These are phyloP conservation scores for Lagerstroemia speciosa DNA, from an alignment of 345 rosid species.

Conservation along the genomic window DNA sequence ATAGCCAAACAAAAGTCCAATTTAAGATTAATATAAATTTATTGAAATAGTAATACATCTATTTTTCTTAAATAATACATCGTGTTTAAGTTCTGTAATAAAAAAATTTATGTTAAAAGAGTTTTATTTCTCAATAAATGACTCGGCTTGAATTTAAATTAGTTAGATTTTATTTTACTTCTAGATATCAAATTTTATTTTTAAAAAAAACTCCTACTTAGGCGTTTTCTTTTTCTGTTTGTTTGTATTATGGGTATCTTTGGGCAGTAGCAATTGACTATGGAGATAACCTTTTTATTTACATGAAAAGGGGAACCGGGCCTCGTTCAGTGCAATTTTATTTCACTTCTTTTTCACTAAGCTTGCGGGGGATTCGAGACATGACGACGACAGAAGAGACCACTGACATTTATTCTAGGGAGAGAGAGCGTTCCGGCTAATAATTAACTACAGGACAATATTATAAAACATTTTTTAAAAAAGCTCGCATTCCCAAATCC, in stretches of 20 bases:
- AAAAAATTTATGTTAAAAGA: too few species aligned
- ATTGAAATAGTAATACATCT: too few species aligned
- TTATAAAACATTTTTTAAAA: too few species aligned
- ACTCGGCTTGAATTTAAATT: too few species aligned
- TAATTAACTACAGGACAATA: not conserved
- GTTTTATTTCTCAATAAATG: too few species aligned
- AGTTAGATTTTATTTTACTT: too few species aligned
- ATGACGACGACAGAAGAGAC: constrained; percentile 12
- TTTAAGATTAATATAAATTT: too few species aligned
- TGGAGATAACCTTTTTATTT: not conserved
- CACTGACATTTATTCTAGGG: constrained; percentile 10
- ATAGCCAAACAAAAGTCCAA: too few species aligned
- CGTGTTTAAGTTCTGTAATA: too few species aligned
- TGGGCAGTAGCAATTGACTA: constrained; percentile 1
- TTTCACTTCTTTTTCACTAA: constrained; percentile 7
- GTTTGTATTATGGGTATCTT: constrained; percentile 3
- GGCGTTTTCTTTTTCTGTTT: not conserved
- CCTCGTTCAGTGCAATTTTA: constrained; percentile 12
- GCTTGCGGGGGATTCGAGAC: constrained; percentile 16
- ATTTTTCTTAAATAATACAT: too few species aligned
- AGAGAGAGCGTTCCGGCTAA: constrained; percentile 6
- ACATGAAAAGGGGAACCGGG: constrained; percentile 14
- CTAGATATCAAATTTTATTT: too few species aligned
- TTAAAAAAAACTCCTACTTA: not conserved
- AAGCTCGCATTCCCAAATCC: too few species aligned